A percentile compares a stretch with the other conserved stretches of the same genome.
phyloP scores from a whole-genome alignment of 768 basidiomycete genomes.

The Tylopilus felleus region DNA sequence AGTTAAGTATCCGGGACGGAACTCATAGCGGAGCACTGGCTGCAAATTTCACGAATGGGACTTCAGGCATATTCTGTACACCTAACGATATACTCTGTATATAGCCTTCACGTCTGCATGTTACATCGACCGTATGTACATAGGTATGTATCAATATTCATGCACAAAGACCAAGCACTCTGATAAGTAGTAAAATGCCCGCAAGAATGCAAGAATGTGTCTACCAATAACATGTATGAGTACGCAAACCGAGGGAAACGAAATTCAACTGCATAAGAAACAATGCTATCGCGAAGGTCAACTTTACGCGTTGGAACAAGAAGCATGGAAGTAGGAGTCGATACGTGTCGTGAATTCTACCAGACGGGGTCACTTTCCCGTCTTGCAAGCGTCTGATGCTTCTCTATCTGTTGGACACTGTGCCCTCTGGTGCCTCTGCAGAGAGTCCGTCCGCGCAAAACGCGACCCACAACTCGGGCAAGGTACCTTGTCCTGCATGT shows the following conservation, averaged over 20 bases:
- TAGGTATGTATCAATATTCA: not conserved
- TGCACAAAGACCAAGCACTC: not conserved
- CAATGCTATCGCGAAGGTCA: not conserved
- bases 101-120: not conserved
- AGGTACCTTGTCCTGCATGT: constrained; percentile 17
- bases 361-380: not conserved
- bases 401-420: constrained; percentile 6
- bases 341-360: not conserved
- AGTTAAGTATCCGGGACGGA: constrained; percentile 22
- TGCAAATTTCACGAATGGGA: not conserved
- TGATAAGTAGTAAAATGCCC: not conserved
- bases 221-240: not conserved
- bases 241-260: not conserved
- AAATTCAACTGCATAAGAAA: not conserved
- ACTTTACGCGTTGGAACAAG: not conserved
- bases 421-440: constrained; percentile 21
- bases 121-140: not conserved
- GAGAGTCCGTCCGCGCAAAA: constrained; percentile 26
- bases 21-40: not conserved
- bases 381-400: not conserved
- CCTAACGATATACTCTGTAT: not conserved
- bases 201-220: not conserved
- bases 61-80: not conserved
- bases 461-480: constrained; percentile 16
- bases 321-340: not conserved